Conservation (phyloP, 1,284 basidiomycete genomes). For the Pascua guehoae region DNA sequence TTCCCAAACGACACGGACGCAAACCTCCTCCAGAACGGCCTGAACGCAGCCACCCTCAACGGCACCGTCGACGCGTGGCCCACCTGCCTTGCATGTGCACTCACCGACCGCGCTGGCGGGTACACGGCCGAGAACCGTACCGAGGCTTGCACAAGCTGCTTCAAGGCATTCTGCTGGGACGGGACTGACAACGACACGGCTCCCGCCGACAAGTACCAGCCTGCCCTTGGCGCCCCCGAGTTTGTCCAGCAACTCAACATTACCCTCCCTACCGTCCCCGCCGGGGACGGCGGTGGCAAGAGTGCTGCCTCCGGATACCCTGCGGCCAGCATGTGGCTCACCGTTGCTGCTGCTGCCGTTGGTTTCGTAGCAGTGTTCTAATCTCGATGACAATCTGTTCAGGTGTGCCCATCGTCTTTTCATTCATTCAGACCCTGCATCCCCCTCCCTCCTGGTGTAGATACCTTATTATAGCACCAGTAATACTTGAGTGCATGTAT, state of each 20-base stretch:
- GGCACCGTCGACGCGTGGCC: conserved; percentile 41
- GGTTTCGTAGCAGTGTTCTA: too few species aligned
- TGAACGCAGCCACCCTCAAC: conserved; percentile 36
- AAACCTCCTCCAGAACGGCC: conserved; percentile 33
- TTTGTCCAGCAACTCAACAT: not conserved
- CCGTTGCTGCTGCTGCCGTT: too few species aligned
- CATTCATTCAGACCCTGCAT: too few species aligned
- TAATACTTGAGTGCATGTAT: too few species aligned
- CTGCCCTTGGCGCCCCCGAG: conserved; percentile 12
- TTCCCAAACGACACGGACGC: conserved; percentile 42
- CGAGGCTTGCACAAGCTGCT: conserved; percentile 40
- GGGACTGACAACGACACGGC: conserved; percentile 30
- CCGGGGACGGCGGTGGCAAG: too few species aligned
- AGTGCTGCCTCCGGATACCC: too few species aligned
- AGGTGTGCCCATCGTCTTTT: too few species aligned
- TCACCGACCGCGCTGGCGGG: conserved; percentile 45
- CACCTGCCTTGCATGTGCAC: conserved; percentile 49
- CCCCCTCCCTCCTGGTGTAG: too few species aligned
- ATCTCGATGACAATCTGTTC: too few species aligned
- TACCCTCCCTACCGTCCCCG: too few species aligned
- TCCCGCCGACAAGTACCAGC: conserved; percentile 31
- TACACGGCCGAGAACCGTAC: conserved; percentile 31
- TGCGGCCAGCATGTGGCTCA: too few species aligned
- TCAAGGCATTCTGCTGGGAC: conserved; percentile 47
- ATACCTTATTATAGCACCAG: too few species aligned